phyloP scores from a whole-genome alignment of 148 eudicot species.

The Persicaria maculosa region DNA sequence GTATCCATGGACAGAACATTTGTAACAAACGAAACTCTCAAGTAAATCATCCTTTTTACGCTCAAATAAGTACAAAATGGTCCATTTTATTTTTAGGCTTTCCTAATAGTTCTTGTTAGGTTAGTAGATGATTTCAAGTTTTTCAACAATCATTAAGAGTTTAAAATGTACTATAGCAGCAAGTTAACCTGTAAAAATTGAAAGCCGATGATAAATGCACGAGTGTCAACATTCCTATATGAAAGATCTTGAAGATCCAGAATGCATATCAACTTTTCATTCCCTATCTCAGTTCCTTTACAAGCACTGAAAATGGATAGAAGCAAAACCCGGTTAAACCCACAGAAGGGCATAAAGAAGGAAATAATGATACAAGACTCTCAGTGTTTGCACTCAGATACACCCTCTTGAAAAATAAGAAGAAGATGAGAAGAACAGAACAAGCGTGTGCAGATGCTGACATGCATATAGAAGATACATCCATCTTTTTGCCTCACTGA shows the following conservation, averaged over 20 bases:
- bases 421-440: neutral
- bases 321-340: neutral
- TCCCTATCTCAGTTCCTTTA: conserved; percentile 39
- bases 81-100: too few relatives aligned
- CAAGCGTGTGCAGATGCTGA: neutral
- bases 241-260: conserved; percentile 39
- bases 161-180: neutral
- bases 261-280: conserved; percentile 42
- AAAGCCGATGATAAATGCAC: conserved; percentile 48
- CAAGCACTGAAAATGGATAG: conserved; percentile 29
- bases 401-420: neutral
- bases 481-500: neutral
- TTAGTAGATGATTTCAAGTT: too few relatives aligned
- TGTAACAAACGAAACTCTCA: too few relatives aligned
- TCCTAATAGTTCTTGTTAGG: too few relatives aligned
- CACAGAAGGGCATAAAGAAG: neutral
- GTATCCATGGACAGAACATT: too few relatives aligned
- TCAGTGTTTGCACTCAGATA: neutral
- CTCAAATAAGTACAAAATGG: too few relatives aligned
- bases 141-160: too few relatives aligned
- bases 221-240: conserved; percentile 47
- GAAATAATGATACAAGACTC: neutral
- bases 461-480: neutral
- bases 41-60: too few relatives aligned
- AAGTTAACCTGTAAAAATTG: conserved; percentile 45